Percentiles rank a stretch among this genome's conserved stretches.
These are phyloP conservation scores for Boletus coccyginus DNA, from an alignment of 768 basidiomycete genomes.

Conservation along the genomic window DNA sequence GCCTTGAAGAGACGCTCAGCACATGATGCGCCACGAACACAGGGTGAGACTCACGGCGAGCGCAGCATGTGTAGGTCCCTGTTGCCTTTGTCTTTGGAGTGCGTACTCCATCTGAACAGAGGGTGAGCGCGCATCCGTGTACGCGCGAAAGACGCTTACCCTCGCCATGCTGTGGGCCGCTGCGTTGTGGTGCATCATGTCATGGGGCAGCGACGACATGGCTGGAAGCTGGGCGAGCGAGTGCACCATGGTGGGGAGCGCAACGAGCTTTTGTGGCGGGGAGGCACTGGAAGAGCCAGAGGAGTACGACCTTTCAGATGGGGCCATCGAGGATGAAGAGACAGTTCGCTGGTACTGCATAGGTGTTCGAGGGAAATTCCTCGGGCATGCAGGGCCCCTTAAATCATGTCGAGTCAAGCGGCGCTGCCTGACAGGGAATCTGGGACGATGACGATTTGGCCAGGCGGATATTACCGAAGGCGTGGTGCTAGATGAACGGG, in stretches of 20 bases:
- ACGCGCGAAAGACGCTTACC: constrained; percentile 9
- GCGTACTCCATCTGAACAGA: constrained; percentile 30
- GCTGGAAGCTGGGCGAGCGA: constrained; percentile 30
- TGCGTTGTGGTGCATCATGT: constrained; percentile 33
- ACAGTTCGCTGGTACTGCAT: constrained; percentile 32
- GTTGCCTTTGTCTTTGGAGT: constrained; percentile 32
- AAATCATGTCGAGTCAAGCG: constrained; percentile 27
- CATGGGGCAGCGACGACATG: constrained; percentile 30
- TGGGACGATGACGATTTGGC: constrained; percentile 21
- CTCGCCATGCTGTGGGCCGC: constrained; percentile 30
- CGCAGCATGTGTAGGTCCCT: constrained; percentile 20
- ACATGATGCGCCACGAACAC: neutral
- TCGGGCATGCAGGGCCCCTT: constrained; percentile 13
- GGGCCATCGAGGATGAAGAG: constrained; percentile 33
- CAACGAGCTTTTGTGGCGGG: constrained; percentile 27
- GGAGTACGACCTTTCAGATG: constrained; percentile 32
- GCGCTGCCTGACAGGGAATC: constrained; percentile 19
- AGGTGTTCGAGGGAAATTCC: constrained; percentile 11
- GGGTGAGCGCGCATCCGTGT: constrained; percentile 3
- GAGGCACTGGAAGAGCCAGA: constrained; percentile 32
- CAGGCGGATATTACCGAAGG: constrained; percentile 35
- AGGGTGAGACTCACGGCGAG: constrained; percentile 20
- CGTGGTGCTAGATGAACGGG: constrained; percentile 34
- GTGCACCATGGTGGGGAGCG: constrained; percentile 33
- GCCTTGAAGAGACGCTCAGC: constrained; percentile 15